Base-by-base conservation (phyloP, 1,284 basidiomycete species). In the Termitomyces sp. region DNA sequence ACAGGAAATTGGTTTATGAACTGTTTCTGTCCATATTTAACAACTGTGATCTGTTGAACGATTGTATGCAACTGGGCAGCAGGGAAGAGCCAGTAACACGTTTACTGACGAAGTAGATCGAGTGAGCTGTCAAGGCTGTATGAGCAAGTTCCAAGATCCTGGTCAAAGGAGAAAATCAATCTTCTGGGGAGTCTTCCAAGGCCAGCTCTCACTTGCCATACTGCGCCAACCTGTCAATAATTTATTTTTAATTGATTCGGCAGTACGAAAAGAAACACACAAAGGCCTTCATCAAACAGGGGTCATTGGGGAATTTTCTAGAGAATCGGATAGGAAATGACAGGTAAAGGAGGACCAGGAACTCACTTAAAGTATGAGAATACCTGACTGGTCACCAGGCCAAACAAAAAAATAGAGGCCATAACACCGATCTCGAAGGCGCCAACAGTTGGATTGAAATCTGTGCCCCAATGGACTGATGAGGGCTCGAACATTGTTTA, bases 391-490 rank as follows among this genome's bases (percentile, higher is more conserved):
- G 54, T 56, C 6, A 51, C 52, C 26, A 56, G 52, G 24, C 58
- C 55, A 41, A 59, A 59, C 13, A 59, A 26, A 49, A 59, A 59
- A 5, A 59, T 47, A 2, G 43, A 52, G 9, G 54, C 42, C 52
- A 56, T 53, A 5, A 54, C 47, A 28, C 58, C 58, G 7, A 56
- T 55, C 42, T 59, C 52, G n/a, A 56, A 49, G 10, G 55, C 58
- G 9, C 58, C 58, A n/a, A 56, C 17, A 2, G 48, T 58, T 19
- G 46, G 17, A 28, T 36, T 40, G 8, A 54, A 47, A 15, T 39
- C 21, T 3, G 28, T 38, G 21, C 41, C 33, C n/a, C 17, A 50
- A 10, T 4, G 26, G 3, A 34, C 31, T 17, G 9, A 17, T 30
- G 28, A 30, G 28, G 5, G 17, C 17, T 41, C 19, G 40, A 19